Percentiles rank a stretch among this genome's conserved stretches.
phyloP scores from a whole-genome alignment of 306 rosid genomes.

The Cucurbita argyrosperma region DNA sequence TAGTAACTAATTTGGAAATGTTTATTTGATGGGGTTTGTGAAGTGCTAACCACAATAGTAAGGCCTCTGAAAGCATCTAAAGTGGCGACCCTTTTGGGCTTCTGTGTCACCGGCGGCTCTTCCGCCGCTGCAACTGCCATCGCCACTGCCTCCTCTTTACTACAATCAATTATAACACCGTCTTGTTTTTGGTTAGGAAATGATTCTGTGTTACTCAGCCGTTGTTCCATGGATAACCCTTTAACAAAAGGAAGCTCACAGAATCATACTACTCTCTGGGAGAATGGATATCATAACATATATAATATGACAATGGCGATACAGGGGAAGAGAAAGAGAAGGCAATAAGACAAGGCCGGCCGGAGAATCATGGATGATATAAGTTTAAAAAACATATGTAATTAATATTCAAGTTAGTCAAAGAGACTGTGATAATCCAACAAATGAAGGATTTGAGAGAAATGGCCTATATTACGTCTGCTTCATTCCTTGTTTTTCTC shows the following conservation, averaged over 20 bases:
- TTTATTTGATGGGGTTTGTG: background rate
- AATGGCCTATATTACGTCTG: background rate
- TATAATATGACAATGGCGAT: no score
- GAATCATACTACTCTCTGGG: no score
- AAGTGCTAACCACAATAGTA: constrained; percentile 49
- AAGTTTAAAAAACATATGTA: no score
- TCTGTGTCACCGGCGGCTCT: constrained; percentile 19
- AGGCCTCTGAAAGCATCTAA: constrained; percentile 87
- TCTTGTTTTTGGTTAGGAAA: background rate
- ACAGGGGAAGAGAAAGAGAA: no score
- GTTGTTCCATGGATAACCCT: background rate
- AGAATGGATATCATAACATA: no score
- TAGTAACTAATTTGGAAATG: no score
- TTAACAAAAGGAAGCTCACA: no score
- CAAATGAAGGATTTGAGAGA: background rate
- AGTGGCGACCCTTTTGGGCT: constrained; percentile 66
- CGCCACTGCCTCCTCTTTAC: constrained; percentile 1
- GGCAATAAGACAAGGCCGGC: background rate
- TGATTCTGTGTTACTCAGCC: no score
- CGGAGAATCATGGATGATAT: background rate
- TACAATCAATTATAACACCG: constrained; percentile 10
- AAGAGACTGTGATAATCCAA: background rate
- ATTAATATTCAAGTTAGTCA: background rate
- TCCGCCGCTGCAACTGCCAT: background rate
- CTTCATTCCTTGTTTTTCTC: background rate